Base-by-base conservation (phyloP, 371 early-diverging fungal species). In the Mortierella sp. region DNA sequence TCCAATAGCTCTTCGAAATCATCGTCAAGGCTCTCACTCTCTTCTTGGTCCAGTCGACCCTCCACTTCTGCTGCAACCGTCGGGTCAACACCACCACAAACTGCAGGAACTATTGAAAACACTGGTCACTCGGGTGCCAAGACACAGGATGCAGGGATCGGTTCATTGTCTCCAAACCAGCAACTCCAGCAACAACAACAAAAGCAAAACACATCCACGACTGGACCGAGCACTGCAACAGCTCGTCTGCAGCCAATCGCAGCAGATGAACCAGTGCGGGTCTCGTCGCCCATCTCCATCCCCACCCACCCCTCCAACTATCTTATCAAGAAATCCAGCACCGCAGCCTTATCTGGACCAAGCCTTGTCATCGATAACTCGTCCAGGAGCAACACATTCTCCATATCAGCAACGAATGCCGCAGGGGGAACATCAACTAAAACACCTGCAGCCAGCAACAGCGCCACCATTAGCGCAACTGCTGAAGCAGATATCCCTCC, bases 251-350 rank as follows among this genome's bases (percentile, higher is more conserved):
- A 24, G 7, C 46, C 43, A 41, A 43, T 8, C 29, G 7, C 11
- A 38, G 3, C 21, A 10, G 38, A 71, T 29, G 38, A 32, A 49
- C 29, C 77, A 35, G 51, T 70, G 12, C 74, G 70, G n/a, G 63
- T 73, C 0, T 73, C 79, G 11, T 48, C 76, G 21, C 80, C 84
- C 4, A 77, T 84, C 16, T 80, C 84, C 24, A 84, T 84, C 41
- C 84, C 84, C 1, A 74, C 75, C 24, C 84, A 83, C 18, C 83
- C 83, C 11, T 83, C 83, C 43, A 79, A 79, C 38, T 79, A 76
- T 38, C 79, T 83, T 43, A 63, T 83, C 65, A 83, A 79, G 32
- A 83, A 83, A 29, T 12, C 75, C 3, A 55, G 70, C 14, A n/a
- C 68, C 27, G 7, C 38, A 35, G 77, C 55, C n/a, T 41, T 68